Conservation (phyloP, 768 basidiomycete species). For the Termitomyces sp. region DNA sequence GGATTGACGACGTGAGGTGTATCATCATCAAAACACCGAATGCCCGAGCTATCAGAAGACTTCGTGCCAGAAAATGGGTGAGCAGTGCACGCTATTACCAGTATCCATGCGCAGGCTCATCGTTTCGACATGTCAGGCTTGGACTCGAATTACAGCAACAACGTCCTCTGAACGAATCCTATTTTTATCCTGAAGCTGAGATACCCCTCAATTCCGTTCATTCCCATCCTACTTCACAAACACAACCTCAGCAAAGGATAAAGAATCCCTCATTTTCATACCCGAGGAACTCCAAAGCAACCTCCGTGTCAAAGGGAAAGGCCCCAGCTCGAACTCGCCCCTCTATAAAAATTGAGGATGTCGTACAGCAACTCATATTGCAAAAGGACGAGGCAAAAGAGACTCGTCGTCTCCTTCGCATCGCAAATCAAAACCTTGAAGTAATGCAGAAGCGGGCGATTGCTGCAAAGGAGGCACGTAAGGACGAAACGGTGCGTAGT, state of each 20-base stretch:
- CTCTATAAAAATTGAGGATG: slow-evolving; percentile 18
- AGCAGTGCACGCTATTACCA: neutral
- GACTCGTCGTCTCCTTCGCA: slow-evolving; percentile 21
- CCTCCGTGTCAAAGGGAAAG: slow-evolving; percentile 2
- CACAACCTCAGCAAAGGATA: neutral
- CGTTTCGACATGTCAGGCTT: neutral
- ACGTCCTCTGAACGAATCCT: neutral
- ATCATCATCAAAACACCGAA: neutral
- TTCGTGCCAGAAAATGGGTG: slow-evolving; percentile 8
- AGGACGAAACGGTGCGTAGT: slow-evolving; percentile 16
- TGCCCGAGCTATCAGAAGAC: neutral
- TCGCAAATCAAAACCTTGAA: slow-evolving; percentile 22
- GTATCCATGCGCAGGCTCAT: neutral
- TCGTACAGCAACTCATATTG: slow-evolving; percentile 19
- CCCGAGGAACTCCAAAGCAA: slow-evolving; percentile 2
- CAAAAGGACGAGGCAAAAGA: slow-evolving; percentile 23
- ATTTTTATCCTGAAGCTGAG: neutral
- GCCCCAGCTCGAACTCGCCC: slow-evolving; percentile 18
- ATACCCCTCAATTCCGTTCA: neutral
- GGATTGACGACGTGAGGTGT: neutral
- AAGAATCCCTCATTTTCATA: neutral
- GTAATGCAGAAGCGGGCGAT: slow-evolving; percentile 12
- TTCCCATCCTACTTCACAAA: neutral
- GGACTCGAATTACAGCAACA: slow-evolving; percentile 1
- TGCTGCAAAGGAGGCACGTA: slow-evolving; percentile 11